phyloP scores from a whole-genome alignment of 495 filamentous ascomycete species.

The Xylaria nigripes region DNA sequence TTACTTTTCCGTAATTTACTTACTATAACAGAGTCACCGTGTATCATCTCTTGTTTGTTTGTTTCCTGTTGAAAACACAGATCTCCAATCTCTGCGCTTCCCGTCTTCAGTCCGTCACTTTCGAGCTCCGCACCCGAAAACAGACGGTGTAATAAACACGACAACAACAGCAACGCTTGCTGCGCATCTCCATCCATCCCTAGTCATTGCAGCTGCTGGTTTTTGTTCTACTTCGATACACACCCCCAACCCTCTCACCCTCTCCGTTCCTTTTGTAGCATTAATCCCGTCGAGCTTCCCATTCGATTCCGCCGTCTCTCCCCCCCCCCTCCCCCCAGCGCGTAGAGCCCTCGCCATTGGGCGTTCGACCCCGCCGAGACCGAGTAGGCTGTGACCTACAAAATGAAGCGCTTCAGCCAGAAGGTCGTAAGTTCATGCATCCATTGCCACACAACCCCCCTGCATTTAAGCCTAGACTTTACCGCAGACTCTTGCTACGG shows the following conservation, averaged over 20 bases:
- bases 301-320: conserved; percentile 2
- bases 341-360: not conserved
- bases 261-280: not conserved
- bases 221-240: conserved; percentile 1
- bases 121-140: conserved; percentile 16
- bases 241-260: not conserved
- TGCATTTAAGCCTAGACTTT: conserved; percentile 8
- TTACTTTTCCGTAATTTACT: not conserved
- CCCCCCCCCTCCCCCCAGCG: not conserved
- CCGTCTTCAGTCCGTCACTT: not conserved
- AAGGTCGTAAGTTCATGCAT: conserved; percentile 67
- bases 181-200: conserved; percentile 3
- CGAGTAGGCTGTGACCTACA: conserved; percentile 35
- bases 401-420: conserved; percentile 98
- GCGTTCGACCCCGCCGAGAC: conserved; percentile 22
- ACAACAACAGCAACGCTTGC: not conserved
- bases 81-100: conserved; percentile 10
- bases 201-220: conserved; percentile 1
- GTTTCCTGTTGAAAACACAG: not conserved
- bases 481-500: conserved; percentile 27
- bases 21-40: not conserved
- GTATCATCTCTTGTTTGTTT: not conserved
- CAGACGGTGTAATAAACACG: conserved; percentile 6
- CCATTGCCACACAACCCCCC: conserved; percentile 7
- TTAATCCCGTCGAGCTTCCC: conserved; percentile 2